Conservation (phyloP, 257 asterid genomes). For the Nicotiana knightiana region DNA sequence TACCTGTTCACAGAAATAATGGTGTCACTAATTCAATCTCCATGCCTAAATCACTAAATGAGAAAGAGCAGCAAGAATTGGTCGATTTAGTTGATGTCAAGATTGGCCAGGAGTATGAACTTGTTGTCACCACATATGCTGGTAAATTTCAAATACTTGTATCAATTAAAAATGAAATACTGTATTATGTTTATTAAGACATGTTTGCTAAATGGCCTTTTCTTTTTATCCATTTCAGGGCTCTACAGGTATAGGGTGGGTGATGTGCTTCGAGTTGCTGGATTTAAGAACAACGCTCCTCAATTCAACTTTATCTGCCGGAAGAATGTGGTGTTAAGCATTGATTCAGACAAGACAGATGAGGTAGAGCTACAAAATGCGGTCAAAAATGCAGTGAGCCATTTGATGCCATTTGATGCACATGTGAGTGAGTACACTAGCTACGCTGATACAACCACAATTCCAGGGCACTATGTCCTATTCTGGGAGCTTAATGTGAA, state of each 20-base stretch:
- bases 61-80: slow-evolving; percentile 55
- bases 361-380: slow-evolving; percentile 92
- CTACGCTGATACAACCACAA: slow-evolving; percentile 56
- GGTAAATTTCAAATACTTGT: slow-evolving; percentile 28
- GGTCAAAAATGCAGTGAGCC: slow-evolving; percentile 53
- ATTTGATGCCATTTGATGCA: slow-evolving; percentile 61
- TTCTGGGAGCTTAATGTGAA: slow-evolving; percentile 66
- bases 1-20: slow-evolving; percentile 50
- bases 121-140: slow-evolving; percentile 88
- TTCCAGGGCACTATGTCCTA: slow-evolving; percentile 82
- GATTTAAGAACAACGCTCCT: slow-evolving; percentile 89
- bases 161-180: not conserved
- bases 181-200: not conserved
- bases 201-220: not conserved
- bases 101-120: slow-evolving; percentile 79
- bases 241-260: slow-evolving; percentile 84
- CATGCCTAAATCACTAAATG: slow-evolving; percentile 48
- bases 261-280: slow-evolving; percentile 80
- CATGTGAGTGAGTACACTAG: slow-evolving; percentile 69
- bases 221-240: slow-evolving; percentile 31
- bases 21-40: slow-evolving; percentile 25
- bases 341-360: slow-evolving; percentile 81
- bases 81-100: slow-evolving; percentile 72
- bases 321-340: slow-evolving; percentile 79
- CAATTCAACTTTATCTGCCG: slow-evolving; percentile 90